phyloP scores from a whole-genome alignment of 179 eudicot species.

The Spergularia azorica region DNA sequence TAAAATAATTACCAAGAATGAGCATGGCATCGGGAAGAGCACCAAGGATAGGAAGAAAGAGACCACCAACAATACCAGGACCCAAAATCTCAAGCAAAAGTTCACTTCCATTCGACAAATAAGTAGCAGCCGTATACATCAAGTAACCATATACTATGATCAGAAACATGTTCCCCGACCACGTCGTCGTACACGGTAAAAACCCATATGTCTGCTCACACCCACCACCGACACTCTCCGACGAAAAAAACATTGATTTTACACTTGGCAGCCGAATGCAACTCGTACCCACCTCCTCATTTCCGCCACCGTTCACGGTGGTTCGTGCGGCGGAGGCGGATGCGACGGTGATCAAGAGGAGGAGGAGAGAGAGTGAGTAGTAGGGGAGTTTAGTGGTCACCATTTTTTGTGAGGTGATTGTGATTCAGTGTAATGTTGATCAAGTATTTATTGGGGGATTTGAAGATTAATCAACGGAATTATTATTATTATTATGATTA shows the following conservation, averaged over 20 bases:
- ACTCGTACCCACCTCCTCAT: constrained; percentile 9
- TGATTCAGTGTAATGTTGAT: too few relatives aligned
- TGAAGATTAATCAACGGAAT: too few relatives aligned
- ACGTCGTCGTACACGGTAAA: constrained; percentile 69
- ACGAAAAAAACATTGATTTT: not conserved
- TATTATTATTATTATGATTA: too few relatives aligned
- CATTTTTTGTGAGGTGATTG: not conserved
- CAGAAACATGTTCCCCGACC: constrained; percentile 57
- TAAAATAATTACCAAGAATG: constrained; percentile 58
- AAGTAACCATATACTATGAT: constrained; percentile 64
- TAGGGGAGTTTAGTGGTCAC: not conserved
- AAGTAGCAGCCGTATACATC: constrained; percentile 67
- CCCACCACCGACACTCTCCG: not conserved
- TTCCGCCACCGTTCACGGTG: not conserved
- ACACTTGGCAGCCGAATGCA: constrained; percentile 11
- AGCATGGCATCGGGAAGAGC: constrained; percentile 93
- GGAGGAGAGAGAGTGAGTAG: not conserved
- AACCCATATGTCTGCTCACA: constrained; percentile 78
- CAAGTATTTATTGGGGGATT: too few relatives aligned
- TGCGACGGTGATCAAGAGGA: not conserved
- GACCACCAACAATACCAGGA: constrained; percentile 78
- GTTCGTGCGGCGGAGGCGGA: not conserved
- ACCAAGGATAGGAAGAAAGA: constrained; percentile 74
- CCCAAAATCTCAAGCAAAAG: constrained; percentile 76
- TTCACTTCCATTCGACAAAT: constrained; percentile 66